These are phyloP conservation scores for Borovskyia barvae DNA, from an alignment of 208 protist species.

Conservation along the genomic window DNA sequence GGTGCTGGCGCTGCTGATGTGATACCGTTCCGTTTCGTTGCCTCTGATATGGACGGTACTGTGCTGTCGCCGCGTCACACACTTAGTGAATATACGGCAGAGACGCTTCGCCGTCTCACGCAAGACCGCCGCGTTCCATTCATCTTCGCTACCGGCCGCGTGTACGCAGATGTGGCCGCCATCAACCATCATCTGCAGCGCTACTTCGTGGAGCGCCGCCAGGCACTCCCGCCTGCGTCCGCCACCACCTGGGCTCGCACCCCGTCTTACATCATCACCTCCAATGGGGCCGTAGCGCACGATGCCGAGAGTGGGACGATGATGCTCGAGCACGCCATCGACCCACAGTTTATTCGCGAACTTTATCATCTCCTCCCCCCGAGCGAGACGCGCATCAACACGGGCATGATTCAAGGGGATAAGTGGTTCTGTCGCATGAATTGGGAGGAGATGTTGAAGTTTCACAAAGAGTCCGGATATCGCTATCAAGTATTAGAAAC, in stretches of 20 bases:
- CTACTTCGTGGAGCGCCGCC: constrained; percentile 38
- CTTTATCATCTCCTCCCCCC: constrained; percentile 34
- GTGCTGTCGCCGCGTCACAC: constrained; percentile 39
- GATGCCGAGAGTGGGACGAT: constrained; percentile 33
- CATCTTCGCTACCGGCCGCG: constrained; percentile 71
- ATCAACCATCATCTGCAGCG: constrained; percentile 41
- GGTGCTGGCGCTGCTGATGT: background rate
- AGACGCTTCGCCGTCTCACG: constrained; percentile 48
- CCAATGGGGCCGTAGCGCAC: constrained; percentile 54
- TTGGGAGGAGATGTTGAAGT: constrained; percentile 47
- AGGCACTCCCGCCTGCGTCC: constrained; percentile 23
- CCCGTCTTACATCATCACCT: constrained; percentile 38
- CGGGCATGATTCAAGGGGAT: constrained; percentile 41
- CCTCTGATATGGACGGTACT: constrained; percentile 63
- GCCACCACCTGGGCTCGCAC: constrained; percentile 5
- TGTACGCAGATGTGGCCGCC: constrained; percentile 43
- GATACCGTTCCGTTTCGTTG: constrained; percentile 34
- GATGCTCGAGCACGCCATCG: constrained; percentile 31
- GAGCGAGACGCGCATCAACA: constrained; percentile 49
- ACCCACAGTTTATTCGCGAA: constrained; percentile 12
- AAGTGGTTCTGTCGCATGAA: constrained; percentile 29
- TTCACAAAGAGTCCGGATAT: constrained; percentile 47
- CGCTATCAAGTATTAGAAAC: constrained; percentile 35
- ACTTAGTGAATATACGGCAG: constrained; percentile 29
- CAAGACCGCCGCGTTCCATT: constrained; percentile 54